These are phyloP conservation scores for Inonotus hispidus DNA, from an alignment of 1,284 basidiomycete species.

Conservation along the genomic window DNA sequence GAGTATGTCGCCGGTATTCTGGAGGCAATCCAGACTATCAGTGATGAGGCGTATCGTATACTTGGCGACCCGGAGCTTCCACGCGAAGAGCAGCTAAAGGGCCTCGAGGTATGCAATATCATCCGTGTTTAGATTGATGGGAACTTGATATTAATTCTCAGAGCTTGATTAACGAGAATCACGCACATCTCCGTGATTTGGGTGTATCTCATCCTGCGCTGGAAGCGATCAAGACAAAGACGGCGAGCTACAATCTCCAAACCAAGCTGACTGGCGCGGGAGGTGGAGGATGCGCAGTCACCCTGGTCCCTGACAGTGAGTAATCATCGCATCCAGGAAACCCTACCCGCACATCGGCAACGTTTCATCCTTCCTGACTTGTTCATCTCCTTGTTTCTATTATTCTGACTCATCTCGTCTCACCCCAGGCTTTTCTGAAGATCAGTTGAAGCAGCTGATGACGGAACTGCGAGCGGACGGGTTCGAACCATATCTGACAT, in stretches of 20 bases:
- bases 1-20: constrained; percentile 72
- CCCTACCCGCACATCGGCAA: background rate
- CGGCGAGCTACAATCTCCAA: constrained; percentile 67
- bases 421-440: constrained; percentile 55
- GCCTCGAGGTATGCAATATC: constrained; percentile 46
- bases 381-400: background rate
- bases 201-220: constrained; percentile 91
- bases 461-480: constrained; percentile 54
- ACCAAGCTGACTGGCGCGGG: constrained; percentile 99
- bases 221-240: constrained; percentile 76
- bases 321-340: constrained; percentile 23
- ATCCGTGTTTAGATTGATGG: constrained; percentile 18
- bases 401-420: constrained; percentile 3
- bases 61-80: constrained; percentile 70
- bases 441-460: constrained; percentile 53
- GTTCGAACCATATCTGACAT: constrained; percentile 86
- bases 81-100: constrained; percentile 55
- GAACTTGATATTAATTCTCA: constrained; percentile 27
- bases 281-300: constrained; percentile 98
- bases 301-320: constrained; percentile 82
- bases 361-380: background rate
- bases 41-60: constrained; percentile 72
- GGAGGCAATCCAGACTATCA: constrained; percentile 74
- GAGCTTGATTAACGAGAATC: constrained; percentile 86
- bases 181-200: constrained; percentile 78